These are phyloP conservation scores for Ichthyophthirius multifiliis DNA, from an alignment of 169 alveolate species.

Conservation along the genomic window DNA sequence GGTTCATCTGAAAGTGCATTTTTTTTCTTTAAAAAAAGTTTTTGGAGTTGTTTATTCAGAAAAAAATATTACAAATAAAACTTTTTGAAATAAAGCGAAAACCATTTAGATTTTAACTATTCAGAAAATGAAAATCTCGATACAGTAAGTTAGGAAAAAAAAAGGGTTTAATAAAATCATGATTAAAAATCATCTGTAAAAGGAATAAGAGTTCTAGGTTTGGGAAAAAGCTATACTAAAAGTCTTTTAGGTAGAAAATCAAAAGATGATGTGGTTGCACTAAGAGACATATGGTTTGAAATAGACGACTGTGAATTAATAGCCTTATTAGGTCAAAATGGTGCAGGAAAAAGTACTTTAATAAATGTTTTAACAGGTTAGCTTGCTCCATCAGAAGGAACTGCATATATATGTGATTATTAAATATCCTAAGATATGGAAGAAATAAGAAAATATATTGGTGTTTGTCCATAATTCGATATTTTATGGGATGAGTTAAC, in stretches of 20 bases:
- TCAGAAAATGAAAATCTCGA: neutral
- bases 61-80: too few species aligned
- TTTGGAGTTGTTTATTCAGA: constrained; percentile 55
- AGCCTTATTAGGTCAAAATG: constrained; percentile 90
- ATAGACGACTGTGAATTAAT: constrained; percentile 79
- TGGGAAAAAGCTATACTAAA: constrained; percentile 46
- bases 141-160: constrained; percentile 40
- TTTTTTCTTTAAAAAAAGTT: neutral
- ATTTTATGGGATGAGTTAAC: constrained; percentile 82
- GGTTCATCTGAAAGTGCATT: neutral
- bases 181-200: constrained; percentile 3
- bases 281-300: constrained; percentile 68
- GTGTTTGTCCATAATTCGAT: constrained; percentile 85
- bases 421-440: constrained; percentile 69
- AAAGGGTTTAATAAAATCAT: constrained; percentile 35
- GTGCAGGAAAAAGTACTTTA: constrained; percentile 93
- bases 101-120: neutral
- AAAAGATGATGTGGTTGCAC: constrained; percentile 60
- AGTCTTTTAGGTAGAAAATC: constrained; percentile 41
- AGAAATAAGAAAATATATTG: constrained; percentile 60
- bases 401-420: constrained; percentile 62
- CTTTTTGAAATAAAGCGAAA: constrained; percentile 39
- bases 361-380: constrained; percentile 79
- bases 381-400: constrained; percentile 69
- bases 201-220: constrained; percentile 49